Base-by-base conservation (phyloP, 1,139 yeast species). In the Saccharomyces hybrid region DNA sequence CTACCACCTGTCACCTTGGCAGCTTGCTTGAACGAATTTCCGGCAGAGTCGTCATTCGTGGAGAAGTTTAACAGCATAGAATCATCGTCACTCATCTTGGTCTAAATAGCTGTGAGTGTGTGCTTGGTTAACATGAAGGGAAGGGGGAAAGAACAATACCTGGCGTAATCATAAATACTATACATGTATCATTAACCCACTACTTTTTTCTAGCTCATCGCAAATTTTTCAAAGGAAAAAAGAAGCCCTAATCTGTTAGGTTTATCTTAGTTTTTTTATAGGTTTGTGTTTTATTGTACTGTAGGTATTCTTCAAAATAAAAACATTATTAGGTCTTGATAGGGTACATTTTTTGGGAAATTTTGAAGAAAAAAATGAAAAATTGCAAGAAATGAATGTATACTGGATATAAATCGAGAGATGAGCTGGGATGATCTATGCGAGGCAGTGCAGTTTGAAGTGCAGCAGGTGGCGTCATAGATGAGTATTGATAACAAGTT, bases 1-100 rank as follows among this genome's bases (percentile, higher is more conserved):
- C 78, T 78, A 6, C 95, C 95, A 31, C 93, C 93, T 6, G 78
- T 75, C 4, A 80, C 75, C 60, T 82, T 83, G 5, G 67, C 64
- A 14, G 57, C 49, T 6, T 49, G 44, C 25, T 57, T 54, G 2
- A 65, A 57, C 6, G 63, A 46, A n/a, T 53, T 47, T 26, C 50
- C 46, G 6, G 51, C 56, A 41, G 53, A 16, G 13, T 54, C 57
- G 41, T 51, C 60, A 47, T 57, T 57, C 6, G 66, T 63, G 49
- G 60, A 58, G 47, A 70, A 62, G 53, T 70, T 70, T 52, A 69
- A 34, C 38, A 70, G 55, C 67, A 70, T 65, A 34, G 63, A 69
- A 58, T 68, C 71, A 55, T 68, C 70, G 47, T 68, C 67, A 56
- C 65, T 62, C 69, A 65, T 64, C 11, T 32, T 49, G 25, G 32